Conservation (phyloP, 2,329 filamentous ascomycete genomes). For the Aspergillus floridensis region DNA sequence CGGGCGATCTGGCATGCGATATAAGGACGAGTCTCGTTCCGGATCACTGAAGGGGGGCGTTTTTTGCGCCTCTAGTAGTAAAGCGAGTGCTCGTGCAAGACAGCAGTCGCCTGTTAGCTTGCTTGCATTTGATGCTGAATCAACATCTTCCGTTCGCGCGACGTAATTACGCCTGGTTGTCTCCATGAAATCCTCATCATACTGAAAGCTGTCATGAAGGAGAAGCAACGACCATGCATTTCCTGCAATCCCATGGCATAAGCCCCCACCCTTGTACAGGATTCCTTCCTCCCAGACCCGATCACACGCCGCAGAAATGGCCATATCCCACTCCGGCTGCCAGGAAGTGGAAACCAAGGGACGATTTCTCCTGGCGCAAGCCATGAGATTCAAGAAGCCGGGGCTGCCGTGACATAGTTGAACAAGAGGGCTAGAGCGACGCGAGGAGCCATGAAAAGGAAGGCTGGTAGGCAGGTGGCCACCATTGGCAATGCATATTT, state of each 20-base stretch:
- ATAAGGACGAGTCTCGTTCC: constrained; percentile 23
- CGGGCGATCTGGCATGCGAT: constrained; percentile 42
- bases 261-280: constrained; percentile 41
- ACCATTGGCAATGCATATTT: constrained; percentile 31
- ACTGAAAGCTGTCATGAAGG: constrained; percentile 38
- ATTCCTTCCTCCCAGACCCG: constrained; percentile 44
- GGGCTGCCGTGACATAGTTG: constrained; percentile 45
- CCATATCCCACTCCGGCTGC: constrained; percentile 40
- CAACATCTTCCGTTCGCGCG: constrained; percentile 11
- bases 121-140: constrained; percentile 1
- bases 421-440: constrained; percentile 31
- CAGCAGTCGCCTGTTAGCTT: constrained; percentile 36
- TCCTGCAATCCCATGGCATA: constrained; percentile 44
- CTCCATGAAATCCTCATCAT: constrained; percentile 23
- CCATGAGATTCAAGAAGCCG: constrained; percentile 37
- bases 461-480: constrained; percentile 41
- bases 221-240: constrained; percentile 42
- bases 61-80: constrained; percentile 39
- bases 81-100: constrained; percentile 37
- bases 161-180: constrained; percentile 24
- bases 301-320: constrained; percentile 32
- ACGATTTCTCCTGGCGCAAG: constrained; percentile 30
- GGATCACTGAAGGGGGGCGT: constrained; percentile 35
- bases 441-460: constrained; percentile 24
- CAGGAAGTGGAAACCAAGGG: constrained; percentile 30